Evolutionary conservation across 129 eudicot species (phyloP), one percentile per base, ranked within the genome.

Genomic region (Erigeron canadensis): DNA sequence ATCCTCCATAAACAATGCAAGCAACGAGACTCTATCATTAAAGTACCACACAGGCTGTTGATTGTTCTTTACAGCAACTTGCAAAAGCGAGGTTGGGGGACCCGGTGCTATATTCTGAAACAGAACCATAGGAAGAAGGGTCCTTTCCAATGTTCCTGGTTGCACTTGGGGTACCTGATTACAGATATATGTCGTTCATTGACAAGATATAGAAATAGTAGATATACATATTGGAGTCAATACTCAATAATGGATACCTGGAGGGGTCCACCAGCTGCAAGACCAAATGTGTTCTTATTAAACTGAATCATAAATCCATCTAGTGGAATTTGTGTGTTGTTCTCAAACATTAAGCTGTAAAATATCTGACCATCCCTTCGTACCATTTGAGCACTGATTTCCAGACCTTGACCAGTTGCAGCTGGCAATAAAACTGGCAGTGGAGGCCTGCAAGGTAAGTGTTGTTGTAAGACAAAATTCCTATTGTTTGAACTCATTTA

Each of bases 291-390:
- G 77, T 94, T 94, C 82, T 89, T 89, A 71, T 94, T 89, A 78
- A 94, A 89, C 89, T 89, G 98, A 72, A 89, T 94, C 98, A 89
- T 87, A 67, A 94, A 89, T 15, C 97, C 98, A 57, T 94, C 98
- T 17, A 94, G 87, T 5, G 84, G 82, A 73, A 64, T 44, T 61
- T 82, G 84, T 28, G 96, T 68, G 66, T 84, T 89, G 85, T 94
- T 94, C 79, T 94, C 93, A 77, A 94, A 86, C 79, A 82, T 65
- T 82, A 94, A 71, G 84, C 91, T 87, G 91, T 94, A 94, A 66
- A 80, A 89, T 75, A 94, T 70, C 67, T 94, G 93, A 23, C 96
- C 96, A 54, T 94, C 97, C 84, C 80, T 89, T 50, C 93, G 82
- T 48, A 85, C 78, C 80, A 94, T 63, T 79, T 93, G 89, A 67